Evolutionary conservation across 2,329 filamentous ascomycete genomes (phyloP).

Genomic region (Arthrobotrys entomopaga): DNA sequence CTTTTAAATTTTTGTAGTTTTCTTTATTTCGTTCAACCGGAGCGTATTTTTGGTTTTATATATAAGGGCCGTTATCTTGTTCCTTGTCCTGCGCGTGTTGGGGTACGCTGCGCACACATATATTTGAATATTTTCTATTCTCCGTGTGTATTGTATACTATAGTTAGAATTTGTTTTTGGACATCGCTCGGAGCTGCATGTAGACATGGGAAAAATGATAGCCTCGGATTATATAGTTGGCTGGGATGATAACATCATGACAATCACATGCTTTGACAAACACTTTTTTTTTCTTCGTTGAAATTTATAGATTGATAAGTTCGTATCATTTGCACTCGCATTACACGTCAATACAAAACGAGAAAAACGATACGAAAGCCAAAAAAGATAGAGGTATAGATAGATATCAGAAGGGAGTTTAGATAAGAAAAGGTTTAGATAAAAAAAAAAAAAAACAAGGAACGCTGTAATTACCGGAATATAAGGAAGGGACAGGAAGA

Average conservation of each 20-base stretch:
- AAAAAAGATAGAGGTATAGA: constrained; percentile 26
- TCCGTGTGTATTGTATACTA: no score
- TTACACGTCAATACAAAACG: constrained; percentile 25
- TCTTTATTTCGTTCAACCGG: constrained; percentile 18
- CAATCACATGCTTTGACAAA: constrained; percentile 1
- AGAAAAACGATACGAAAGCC: constrained; percentile 12
- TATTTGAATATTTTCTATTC: constrained; percentile 27
- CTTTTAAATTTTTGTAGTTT: background rate
- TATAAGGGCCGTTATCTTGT: background rate
- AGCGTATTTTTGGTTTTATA: constrained; percentile 17
- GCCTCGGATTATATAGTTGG: no score
- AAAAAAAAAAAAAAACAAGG: constrained; percentile 7
- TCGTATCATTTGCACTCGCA: constrained; percentile 41
- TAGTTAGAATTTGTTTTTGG: constrained; percentile 8
- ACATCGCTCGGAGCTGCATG: background rate
- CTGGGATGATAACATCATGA: constrained; percentile 10
- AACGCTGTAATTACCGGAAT: constrained; percentile 53
- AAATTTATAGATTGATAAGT: constrained; percentile 2
- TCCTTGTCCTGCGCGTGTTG: background rate
- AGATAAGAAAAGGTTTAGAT: constrained; percentile 4
- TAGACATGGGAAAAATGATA: no score
- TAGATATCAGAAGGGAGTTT: constrained; percentile 28
- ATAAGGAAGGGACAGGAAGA: constrained; percentile 39
- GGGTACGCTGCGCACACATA: constrained; percentile 5
- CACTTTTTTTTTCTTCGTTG: no score